Base-by-base conservation (phyloP, 1,139 yeast genomes). In the Blastobotrys petasosporus region DNA sequence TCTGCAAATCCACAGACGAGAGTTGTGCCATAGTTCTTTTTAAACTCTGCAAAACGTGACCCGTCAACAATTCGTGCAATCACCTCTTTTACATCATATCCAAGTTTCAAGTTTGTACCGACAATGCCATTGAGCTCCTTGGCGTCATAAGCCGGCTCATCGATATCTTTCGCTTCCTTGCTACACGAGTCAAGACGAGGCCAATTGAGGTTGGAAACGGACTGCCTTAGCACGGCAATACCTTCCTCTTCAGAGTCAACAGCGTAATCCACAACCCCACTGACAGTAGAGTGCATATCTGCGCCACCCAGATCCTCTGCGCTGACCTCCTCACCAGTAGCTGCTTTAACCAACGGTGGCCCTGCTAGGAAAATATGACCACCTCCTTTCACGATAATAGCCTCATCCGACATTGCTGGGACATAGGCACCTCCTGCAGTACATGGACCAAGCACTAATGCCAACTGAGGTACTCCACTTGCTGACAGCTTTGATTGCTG, bases 391-490 rank as follows among this genome's bases (percentile, higher is more conserved):
- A 64, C 68, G 36, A 64, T 63, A 45, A 64, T 62, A 25, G 66
- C 57, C 51, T 64, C 67, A 46, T 63, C 67, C 16, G 64, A 59
- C 66, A 64, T 62, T 17, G 67, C 68, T 7, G 68, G 68, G 6
- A 64, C 67, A 47, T 64, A 64, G 35, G 68, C 68, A 6, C 68
- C 68, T 12, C 68, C 68, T n/a, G 68, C 68, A 12, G 68, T 64
- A 37, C 67, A 64, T n/a, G 67, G 67, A 3, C 68, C 68, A 43
- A 64, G 52, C 5, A 64, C 67, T 32, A 64, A 51, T 9, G 68
- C 61, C 43, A 64, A 51, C 49, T 63, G 66, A 3, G 67, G 66
- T 32, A 63, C 58, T 17, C 65, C 65, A 45, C 47, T 47, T 10
- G 65, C 55, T n/a, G 66, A 61, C 63, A 63, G 59, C 31, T 58